These are phyloP conservation scores for Striga hermonthica DNA, from an alignment of 305 asterid genomes.

Conservation along the genomic window DNA sequence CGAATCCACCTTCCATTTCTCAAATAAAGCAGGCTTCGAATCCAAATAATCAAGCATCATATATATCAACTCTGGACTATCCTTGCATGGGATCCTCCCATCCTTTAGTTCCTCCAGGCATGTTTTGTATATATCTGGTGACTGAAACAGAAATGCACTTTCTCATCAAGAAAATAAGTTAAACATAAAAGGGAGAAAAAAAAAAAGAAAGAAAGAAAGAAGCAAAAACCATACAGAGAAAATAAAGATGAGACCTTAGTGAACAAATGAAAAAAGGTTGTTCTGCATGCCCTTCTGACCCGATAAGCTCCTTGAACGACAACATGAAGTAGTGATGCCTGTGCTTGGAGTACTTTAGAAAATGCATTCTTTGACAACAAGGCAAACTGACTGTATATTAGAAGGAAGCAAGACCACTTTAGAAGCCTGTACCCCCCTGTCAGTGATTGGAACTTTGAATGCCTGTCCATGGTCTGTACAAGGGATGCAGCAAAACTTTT, in stretches of 20 bases:
- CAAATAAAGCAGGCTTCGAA: conserved; percentile 49
- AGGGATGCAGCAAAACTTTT: conserved; percentile 85
- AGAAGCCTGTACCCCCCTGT: conserved; percentile 71
- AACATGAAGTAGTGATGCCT: conserved; percentile 62
- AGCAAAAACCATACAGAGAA: conserved; percentile 18
- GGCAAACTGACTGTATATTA: conserved; percentile 68
- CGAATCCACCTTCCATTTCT: conserved; percentile 61
- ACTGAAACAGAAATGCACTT: conserved; percentile 49
- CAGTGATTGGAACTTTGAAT: conserved; percentile 62
- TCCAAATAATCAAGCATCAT: conserved; percentile 65
- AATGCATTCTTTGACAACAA: conserved; percentile 75
- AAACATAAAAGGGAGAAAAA: background rate
- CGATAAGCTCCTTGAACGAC: conserved; percentile 72
- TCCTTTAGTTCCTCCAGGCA: conserved; percentile 76
- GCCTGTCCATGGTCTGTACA: conserved; percentile 93
- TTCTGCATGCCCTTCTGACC: conserved; percentile 67
- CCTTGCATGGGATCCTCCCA: conserved; percentile 71
- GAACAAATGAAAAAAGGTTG: conserved; percentile 53
- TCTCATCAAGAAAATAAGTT: conserved; percentile 21
- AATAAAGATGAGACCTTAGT: conserved; percentile 53
- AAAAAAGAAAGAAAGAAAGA: conserved; percentile 13
- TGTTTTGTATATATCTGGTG: conserved; percentile 60
- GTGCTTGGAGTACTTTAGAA: conserved; percentile 73
- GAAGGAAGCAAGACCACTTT: conserved; percentile 83
- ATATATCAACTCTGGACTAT: conserved; percentile 62